Evolutionary conservation across 2,329 filamentous ascomycete species (phyloP).

Genomic region (Blastomyces gilchristii): DNA sequence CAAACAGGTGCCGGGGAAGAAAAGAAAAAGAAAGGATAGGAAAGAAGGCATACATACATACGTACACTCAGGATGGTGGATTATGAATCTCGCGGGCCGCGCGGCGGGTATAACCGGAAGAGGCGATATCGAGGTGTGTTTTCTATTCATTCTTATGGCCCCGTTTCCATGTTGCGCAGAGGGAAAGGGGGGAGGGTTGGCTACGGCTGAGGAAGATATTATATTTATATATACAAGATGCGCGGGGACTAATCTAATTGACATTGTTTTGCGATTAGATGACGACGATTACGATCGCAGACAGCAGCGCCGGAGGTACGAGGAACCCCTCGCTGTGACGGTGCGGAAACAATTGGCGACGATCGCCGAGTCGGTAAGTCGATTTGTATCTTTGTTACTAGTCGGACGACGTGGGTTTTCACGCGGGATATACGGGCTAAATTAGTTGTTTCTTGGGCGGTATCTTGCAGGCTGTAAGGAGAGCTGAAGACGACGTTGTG

Average conservation of each 20-base stretch:
- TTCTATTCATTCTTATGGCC: too few species aligned
- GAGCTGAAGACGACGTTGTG: conserved; percentile 67
- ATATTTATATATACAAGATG: too few species aligned
- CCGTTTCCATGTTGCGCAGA: too few species aligned
- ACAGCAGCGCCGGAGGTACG: conserved; percentile 61
- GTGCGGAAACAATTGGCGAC: conserved; percentile 68
- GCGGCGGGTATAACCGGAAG: conserved; percentile 54
- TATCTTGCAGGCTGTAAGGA: conserved; percentile 48
- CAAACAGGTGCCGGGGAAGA: too few species aligned
- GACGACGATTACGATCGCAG: conserved; percentile 66
- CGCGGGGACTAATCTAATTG: not conserved
- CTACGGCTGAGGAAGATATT: not conserved
- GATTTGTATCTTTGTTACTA: not conserved
- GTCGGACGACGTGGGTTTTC: too few species aligned
- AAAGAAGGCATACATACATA: not conserved
- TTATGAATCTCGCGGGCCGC: conserved; percentile 46
- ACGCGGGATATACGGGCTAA: not conserved
- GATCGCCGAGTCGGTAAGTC: conserved; percentile 60
- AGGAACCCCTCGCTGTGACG: conserved; percentile 60
- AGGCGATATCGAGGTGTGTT: conserved; percentile 63
- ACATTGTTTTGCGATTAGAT: conserved; percentile 37
- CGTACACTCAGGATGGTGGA: conserved; percentile 38
- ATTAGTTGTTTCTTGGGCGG: not conserved
- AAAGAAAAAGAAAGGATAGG: not conserved
- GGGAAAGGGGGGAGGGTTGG: too few species aligned